phyloP scores from a whole-genome alignment of 2,329 filamentous ascomycete species.

The Colletotrichum noveboracense region DNA sequence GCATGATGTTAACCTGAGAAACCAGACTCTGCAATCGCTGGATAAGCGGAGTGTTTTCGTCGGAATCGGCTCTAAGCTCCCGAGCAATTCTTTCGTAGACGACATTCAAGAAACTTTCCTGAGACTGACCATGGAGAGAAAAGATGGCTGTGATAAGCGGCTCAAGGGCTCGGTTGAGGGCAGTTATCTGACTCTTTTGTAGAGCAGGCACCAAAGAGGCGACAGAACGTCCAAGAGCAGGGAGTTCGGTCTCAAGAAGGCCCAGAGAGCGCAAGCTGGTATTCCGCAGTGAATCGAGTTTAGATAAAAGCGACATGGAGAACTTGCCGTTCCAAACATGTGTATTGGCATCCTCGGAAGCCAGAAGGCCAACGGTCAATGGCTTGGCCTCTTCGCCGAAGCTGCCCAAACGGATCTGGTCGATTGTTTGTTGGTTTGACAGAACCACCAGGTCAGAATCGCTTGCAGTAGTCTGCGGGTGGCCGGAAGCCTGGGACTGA shows the following conservation, averaged over 20 bases:
- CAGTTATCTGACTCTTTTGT: slow-evolving; percentile 51
- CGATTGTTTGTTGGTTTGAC: slow-evolving; percentile 48
- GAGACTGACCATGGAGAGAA: slow-evolving; percentile 38
- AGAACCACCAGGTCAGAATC: slow-evolving; percentile 52
- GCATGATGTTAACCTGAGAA: slow-evolving; percentile 24
- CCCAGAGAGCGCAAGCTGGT: slow-evolving; percentile 66
- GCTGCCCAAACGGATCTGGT: slow-evolving; percentile 44
- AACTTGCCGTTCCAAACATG: slow-evolving; percentile 46
- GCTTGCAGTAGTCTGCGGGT: slow-evolving; percentile 3
- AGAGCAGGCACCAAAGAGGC: slow-evolving; percentile 54
- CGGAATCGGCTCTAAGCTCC: not conserved
- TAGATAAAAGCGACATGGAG: slow-evolving; percentile 55
- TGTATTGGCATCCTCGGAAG: slow-evolving; percentile 1
- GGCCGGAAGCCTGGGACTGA: slow-evolving; percentile 27
- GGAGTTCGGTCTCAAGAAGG: slow-evolving; percentile 69
- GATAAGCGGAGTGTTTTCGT: not conserved
- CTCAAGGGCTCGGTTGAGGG: slow-evolving; percentile 54
- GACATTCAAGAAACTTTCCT: not conserved
- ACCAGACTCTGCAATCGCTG: not conserved
- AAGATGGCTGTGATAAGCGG: slow-evolving; percentile 49
- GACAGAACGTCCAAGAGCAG: slow-evolving; percentile 62
- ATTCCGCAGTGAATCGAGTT: slow-evolving; percentile 54
- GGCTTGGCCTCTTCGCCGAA: slow-evolving; percentile 6
- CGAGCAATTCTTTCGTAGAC: not conserved
- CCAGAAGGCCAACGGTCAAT: slow-evolving; percentile 13